A percentile compares a stretch with the other conserved stretches of the same genome.
phyloP scores from a whole-genome alignment of 129 eudicot genomes.

The Saposhnikovia divaricata region DNA sequence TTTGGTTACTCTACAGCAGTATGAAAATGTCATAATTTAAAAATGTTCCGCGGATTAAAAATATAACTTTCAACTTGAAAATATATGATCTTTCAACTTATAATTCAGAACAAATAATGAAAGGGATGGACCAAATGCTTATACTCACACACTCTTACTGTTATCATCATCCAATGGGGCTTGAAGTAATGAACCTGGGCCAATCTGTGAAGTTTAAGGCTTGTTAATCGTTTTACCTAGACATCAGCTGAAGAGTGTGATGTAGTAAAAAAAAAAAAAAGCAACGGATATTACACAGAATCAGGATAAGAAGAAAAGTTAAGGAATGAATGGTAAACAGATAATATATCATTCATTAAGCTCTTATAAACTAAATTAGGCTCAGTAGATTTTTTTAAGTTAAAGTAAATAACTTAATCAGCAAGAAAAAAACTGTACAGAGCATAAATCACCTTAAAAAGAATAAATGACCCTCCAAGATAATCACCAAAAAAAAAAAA shows the following conservation, averaged over 20 bases:
- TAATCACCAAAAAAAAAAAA: not conserved
- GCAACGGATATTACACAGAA: not conserved
- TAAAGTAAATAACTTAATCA: not conserved
- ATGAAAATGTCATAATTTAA: conserved; percentile 2
- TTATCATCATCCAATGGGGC: conserved; percentile 71
- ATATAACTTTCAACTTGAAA: not conserved
- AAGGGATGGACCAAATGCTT: conserved; percentile 2
- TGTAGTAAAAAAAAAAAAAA: not conserved
- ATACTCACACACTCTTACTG: conserved; percentile 61
- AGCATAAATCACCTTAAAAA: not conserved
- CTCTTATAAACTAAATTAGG: not conserved
- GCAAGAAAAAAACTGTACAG: not conserved
- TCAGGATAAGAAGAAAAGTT: not conserved
- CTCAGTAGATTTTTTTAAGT: not conserved
- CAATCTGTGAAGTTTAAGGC: conserved; percentile 42
- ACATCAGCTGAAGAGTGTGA: not conserved
- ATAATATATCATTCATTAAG: not conserved
- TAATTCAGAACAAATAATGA: not conserved
- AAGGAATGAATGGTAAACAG: not conserved
- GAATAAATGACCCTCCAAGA: not conserved
- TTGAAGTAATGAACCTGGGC: conserved; percentile 82
- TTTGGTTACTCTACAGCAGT: conserved; percentile 52
- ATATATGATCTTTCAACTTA: not conserved
- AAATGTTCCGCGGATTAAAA: not conserved
- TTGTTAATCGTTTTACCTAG: not conserved